A percentile compares a stretch with the other conserved stretches of the same genome.
Conservation (phyloP, 371 early-diverging fungal species). For the Rhizomucor miehei region DNA sequence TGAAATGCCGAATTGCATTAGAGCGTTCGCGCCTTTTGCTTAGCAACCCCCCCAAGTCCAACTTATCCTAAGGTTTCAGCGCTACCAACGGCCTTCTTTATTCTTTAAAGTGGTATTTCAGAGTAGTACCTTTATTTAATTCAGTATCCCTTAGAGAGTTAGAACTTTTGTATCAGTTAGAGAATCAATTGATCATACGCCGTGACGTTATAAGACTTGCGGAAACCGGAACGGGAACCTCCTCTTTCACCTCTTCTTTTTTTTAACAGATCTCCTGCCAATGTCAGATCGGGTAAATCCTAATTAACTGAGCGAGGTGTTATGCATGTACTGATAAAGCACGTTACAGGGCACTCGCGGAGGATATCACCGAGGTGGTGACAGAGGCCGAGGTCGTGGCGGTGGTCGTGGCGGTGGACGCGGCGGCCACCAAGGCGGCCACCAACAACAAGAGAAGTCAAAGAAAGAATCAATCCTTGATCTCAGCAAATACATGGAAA, state of each 20-base stretch:
- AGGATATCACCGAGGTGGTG: slow-evolving; percentile 36
- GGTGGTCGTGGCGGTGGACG: slow-evolving; percentile 56
- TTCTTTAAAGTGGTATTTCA: too few relatives aligned
- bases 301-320: not conserved
- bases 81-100: too few relatives aligned
- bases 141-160: too few relatives aligned
- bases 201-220: too few relatives aligned
- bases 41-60: too few relatives aligned
- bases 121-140: too few relatives aligned
- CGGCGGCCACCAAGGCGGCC: slow-evolving; percentile 27
- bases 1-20: too few relatives aligned
- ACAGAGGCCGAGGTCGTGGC: slow-evolving; percentile 50
- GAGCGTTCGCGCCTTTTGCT: too few relatives aligned
- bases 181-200: too few relatives aligned
- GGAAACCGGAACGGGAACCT: not conserved
- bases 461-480: slow-evolving; percentile 91
- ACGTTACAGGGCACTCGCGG: slow-evolving; percentile 15
- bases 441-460: slow-evolving; percentile 57
- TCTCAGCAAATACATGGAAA: slow-evolving; percentile 89
- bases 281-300: slow-evolving; percentile 8
- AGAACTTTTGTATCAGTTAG: too few relatives aligned
- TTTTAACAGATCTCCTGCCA: not conserved
- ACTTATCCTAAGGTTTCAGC: too few relatives aligned
- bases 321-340: not conserved
- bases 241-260: not conserved